These are phyloP conservation scores for Rhinocladiella mackenziei DNA, from an alignment of 2,329 filamentous ascomycete species.

Conservation along the genomic window DNA sequence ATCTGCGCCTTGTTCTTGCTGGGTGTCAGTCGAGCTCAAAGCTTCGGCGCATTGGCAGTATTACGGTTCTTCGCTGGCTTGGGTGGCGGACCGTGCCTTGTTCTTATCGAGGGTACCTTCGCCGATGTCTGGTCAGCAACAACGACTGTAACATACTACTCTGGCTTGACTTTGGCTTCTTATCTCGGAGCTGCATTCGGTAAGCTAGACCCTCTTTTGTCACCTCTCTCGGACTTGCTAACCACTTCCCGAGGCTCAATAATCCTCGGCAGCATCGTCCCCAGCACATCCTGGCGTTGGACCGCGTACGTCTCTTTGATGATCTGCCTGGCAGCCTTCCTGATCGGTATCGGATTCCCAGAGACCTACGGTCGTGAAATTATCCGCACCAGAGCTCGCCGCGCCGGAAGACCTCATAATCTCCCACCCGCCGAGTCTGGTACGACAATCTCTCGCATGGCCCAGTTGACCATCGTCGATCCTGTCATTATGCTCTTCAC, in stretches of 20 bases:
- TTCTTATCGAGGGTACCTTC: slow-evolving; percentile 11
- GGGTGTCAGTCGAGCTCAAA: slow-evolving; percentile 48
- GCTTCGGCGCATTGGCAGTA: slow-evolving; percentile 64
- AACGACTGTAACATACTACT: slow-evolving; percentile 50
- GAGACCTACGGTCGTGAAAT: too few species aligned
- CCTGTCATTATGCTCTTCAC: slow-evolving; percentile 12
- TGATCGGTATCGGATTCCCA: too few species aligned
- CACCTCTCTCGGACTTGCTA: too few species aligned
- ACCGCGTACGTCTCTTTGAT: too few species aligned
- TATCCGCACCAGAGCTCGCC: too few species aligned
- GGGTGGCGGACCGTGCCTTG: slow-evolving; percentile 50
- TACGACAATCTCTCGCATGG: slow-evolving; percentile 54
- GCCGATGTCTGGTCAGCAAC: slow-evolving; percentile 13
- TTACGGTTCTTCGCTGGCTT: slow-evolving; percentile 72
- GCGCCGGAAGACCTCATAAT: too few species aligned
- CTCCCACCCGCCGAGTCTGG: not conserved
- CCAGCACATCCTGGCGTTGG: too few species aligned
- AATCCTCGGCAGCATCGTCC: too few species aligned
- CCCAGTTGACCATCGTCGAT: slow-evolving; percentile 3
- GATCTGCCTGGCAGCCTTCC: too few species aligned
- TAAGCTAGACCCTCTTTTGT: too few species aligned
- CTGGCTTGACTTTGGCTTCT: slow-evolving; percentile 53
- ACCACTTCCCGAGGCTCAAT: not conserved
- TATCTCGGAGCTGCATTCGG: slow-evolving; percentile 58
- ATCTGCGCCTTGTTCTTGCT: slow-evolving; percentile 51